Percentiles rank a stretch among this genome's conserved stretches.
Conservation (phyloP, 768 basidiomycete genomes). For the Leccinum fibrillosum region DNA sequence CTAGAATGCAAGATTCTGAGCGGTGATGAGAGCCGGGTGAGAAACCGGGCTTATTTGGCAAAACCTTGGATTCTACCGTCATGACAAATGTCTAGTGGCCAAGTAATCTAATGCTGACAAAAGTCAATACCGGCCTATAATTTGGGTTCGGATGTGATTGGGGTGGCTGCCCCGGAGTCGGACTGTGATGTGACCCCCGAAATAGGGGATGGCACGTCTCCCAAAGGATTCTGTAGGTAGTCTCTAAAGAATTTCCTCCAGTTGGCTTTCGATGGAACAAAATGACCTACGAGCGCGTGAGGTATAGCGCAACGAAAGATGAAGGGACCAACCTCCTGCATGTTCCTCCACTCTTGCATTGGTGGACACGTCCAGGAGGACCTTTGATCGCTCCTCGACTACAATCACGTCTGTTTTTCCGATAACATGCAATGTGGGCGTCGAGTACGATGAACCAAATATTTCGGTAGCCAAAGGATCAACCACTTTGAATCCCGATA, state of each 20-base stretch:
- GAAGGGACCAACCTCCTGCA: conserved; percentile 62
- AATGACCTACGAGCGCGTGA: conserved; percentile 56
- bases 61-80: neutral
- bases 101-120: conserved; percentile 4
- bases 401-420: conserved; percentile 80
- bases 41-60: neutral
- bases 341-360: conserved; percentile 70
- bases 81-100: neutral
- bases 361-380: conserved; percentile 51
- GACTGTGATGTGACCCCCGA: conserved; percentile 32
- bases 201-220: conserved; percentile 44
- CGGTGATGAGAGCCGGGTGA: neutral
- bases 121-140: neutral
- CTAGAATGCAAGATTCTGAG: neutral
- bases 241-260: conserved; percentile 76
- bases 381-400: conserved; percentile 59
- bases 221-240: conserved; percentile 55
- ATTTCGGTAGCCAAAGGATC: conserved; percentile 47
- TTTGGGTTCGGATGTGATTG: conserved; percentile 22
- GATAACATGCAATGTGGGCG: conserved; percentile 75
- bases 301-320: neutral
- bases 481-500: conserved; percentile 63
- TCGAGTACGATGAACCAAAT: conserved; percentile 52
- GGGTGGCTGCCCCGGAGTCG: conserved; percentile 48
- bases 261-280: conserved; percentile 71